These are phyloP conservation scores for Monosporascus sp. DNA, from an alignment of 2,329 filamentous ascomycete genomes.

Conservation along the genomic window DNA sequence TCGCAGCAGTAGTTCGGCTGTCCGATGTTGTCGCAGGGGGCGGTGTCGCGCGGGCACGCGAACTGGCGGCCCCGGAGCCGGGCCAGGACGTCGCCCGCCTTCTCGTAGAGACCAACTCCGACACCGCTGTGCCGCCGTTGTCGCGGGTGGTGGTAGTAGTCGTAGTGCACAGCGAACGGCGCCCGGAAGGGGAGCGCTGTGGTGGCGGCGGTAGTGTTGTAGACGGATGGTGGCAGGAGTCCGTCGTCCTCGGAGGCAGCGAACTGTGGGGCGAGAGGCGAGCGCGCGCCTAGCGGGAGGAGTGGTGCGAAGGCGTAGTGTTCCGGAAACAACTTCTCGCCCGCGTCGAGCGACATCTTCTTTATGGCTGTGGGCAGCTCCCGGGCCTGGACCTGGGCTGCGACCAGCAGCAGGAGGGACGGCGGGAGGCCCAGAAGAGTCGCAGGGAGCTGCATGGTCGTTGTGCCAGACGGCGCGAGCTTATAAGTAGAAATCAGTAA, in stretches of 20 bases:
- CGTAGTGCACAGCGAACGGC: slow-evolving; percentile 46
- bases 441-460: slow-evolving; percentile 33
- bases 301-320: slow-evolving; percentile 49
- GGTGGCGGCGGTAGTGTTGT: slow-evolving; percentile 19
- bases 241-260: slow-evolving; percentile 18
- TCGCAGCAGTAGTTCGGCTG: slow-evolving; percentile 69
- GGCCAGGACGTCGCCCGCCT: slow-evolving; percentile 35
- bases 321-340: slow-evolving; percentile 68
- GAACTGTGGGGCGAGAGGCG: slow-evolving; percentile 13
- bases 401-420: slow-evolving; percentile 41
- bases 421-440: slow-evolving; percentile 33
- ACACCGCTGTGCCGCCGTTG: slow-evolving; percentile 3
- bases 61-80: slow-evolving; percentile 53
- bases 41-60: slow-evolving; percentile 61
- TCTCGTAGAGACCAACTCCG: background rate
- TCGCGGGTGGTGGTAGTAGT: slow-evolving; percentile 4
- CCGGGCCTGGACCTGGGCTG: slow-evolving; percentile 31
- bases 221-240: slow-evolving; percentile 18
- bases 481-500: too few relatives aligned
- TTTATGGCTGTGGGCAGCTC: slow-evolving; percentile 52
- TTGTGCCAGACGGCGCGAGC: background rate
- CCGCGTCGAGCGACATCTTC: slow-evolving; percentile 66
- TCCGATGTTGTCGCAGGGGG: slow-evolving; percentile 57
- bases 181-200: slow-evolving; percentile 36
- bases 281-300: slow-evolving; percentile 25